phyloP scores from a whole-genome alignment of 306 rosid species.

The Gleditsia sinensis region DNA sequence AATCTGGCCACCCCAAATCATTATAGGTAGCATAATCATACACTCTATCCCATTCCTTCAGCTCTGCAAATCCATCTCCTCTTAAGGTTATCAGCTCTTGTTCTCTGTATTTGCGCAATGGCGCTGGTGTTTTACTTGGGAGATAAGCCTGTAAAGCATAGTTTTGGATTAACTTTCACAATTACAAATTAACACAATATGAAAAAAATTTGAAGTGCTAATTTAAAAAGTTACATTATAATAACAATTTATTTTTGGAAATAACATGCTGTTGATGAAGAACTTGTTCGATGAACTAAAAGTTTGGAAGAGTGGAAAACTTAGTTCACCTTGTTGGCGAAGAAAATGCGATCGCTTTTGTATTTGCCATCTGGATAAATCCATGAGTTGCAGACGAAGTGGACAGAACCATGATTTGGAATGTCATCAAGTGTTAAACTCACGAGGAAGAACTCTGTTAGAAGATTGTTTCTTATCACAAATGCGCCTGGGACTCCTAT shows the following conservation, averaged over 20 bases:
- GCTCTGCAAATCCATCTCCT: slow-evolving; percentile 73
- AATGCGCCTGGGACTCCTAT: slow-evolving; percentile 77
- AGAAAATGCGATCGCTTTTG: slow-evolving; percentile 63
- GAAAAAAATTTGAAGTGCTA: no score
- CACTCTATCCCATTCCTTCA: slow-evolving; percentile 61
- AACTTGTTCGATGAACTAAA: no score
- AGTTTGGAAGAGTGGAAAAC: no score
- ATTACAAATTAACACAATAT: no score
- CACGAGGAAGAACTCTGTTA: slow-evolving; percentile 63
- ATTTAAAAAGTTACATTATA: no score
- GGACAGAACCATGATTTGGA: slow-evolving; percentile 64
- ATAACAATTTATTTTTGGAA: no score
- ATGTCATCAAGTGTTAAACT: slow-evolving; percentile 62
- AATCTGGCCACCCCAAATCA: slow-evolving; percentile 67
- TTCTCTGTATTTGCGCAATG: slow-evolving; percentile 55
- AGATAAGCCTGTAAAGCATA: slow-evolving; percentile 73
- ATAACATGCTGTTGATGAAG: no score
- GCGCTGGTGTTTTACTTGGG: slow-evolving; percentile 63
- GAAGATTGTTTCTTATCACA: slow-evolving; percentile 61
- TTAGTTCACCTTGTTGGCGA: slow-evolving; percentile 66
- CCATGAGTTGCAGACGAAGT: slow-evolving; percentile 85
- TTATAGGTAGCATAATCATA: slow-evolving; percentile 78
- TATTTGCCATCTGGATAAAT: slow-evolving; percentile 60
- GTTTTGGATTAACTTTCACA: no score
- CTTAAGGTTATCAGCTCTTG: slow-evolving; percentile 67